Evolutionary conservation across 139 green algal species (phyloP), one percentile per base, ranked within the genome.

Genomic region (Medakamo hakoo): DNA sequence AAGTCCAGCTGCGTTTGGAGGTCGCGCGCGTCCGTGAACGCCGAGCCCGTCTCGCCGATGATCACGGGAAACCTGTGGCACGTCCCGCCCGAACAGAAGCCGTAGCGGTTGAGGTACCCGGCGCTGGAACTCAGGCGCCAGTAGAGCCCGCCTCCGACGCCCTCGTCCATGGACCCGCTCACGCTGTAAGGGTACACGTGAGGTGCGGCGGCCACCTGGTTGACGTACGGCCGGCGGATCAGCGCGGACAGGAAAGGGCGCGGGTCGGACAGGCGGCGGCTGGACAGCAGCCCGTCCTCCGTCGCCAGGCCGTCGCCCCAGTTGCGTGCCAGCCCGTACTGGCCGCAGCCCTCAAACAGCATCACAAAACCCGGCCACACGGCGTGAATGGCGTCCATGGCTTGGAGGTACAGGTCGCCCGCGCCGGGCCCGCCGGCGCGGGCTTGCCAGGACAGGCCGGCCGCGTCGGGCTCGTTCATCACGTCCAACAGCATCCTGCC

Each of bases 161-260:
- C 16, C 40, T 9, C 9, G 40, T 52, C 40, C 40, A 21, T 9
- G 9, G 40, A 9, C 40, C 3, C 20, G 62, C 26, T 64, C 60
- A 76, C 74, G 28, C 29, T 49, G n/a, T 67, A 67, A 4, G 58
- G 58, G 49, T 80, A 82, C 2, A 80, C 62, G 57, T 80, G 73
- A 4, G 73, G 71, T 14, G 56, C 69, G 21, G 78, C 61, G 23
- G 76, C 69, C 24, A 79, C 67, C 30, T 70, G 65, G 27, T 49
- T 60, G 24, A 75, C 29, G 66, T 82, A 82, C 0, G 65, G 62
- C 68, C 76, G 78, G 26, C 9, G 57, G 30, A 82, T 29, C 4
- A 82, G 63, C 14, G 68, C 27, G 14, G 56, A 31, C 55, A 82
- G 80, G 65, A 82, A 82, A 19, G 73, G 70, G 52, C 74, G 76